Evolutionary conservation across 2,329 filamentous ascomycete genomes (phyloP), one percentile per base, ranked within the genome.

Genomic region (Beauveria medogensis): DNA sequence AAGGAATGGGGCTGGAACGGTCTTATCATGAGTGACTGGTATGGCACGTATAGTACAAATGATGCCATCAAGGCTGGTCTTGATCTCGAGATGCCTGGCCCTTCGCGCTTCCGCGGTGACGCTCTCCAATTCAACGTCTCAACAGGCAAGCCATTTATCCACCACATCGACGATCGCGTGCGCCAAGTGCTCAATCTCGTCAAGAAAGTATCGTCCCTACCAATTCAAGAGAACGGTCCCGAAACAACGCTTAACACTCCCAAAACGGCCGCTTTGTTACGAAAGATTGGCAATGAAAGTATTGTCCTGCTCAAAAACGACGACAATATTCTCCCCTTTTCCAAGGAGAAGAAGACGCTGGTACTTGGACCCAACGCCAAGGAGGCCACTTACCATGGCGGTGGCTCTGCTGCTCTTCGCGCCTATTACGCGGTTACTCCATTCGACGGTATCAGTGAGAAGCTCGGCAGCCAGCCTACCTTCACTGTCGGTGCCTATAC

Each of bases 281-380:
- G 89, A 20, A 78, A 80, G 59, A 79, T 89, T 26, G 87, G 86
- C 20, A 82, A 84, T 5, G 87, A 91, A 69, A 85, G 85, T 3
- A 85, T 90, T 9, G 88, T 91, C 1, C 77, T 92, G 14, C 75
- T 92, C 54, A 91, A 91, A 74, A 92, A 92, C 65, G 81, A 90
- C 14, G 80, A 80, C 43, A 76, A 76, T 16, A 70, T 87, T 0
- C 76, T 92, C 1, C 89, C 89, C 0, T 71, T 88, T 3, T 80
- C 80, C 40, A 86, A 84, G 67, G 76, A 82, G 44, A 85, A 84
- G 67, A 85, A 83, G 66, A 83, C 81, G 0, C 75, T 84, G 24
- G 73, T 85, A 34, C 75, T 85, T 34, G 82, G 82, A 0, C 82
- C 82, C 18, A 84, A 85, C 64, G 81, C 82, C 9, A 84, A 82